Evolutionary conservation across 129 eudicot species (phyloP).

Genomic region (Lonicera japonica): DNA sequence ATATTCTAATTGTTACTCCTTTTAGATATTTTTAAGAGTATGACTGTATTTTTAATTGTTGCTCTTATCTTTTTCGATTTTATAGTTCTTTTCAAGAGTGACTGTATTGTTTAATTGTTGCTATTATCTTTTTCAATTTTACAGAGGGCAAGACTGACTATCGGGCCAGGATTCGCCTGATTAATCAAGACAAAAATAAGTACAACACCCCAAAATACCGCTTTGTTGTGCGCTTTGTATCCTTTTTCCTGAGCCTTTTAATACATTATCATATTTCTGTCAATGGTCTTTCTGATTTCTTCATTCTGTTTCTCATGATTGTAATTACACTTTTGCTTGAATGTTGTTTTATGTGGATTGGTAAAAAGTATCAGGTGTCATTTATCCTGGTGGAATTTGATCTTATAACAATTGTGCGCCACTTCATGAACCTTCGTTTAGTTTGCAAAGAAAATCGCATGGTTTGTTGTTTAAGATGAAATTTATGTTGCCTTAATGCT

Average conservation of each 20-base stretch:
- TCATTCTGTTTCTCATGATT: background rate
- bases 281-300: background rate
- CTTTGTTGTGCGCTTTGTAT: conserved; percentile 57
- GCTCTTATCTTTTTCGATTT: too few species aligned
- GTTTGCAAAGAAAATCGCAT: too few species aligned
- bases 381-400: too few species aligned
- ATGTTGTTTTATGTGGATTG: too few species aligned
- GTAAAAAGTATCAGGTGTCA: too few species aligned
- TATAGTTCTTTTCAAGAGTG: too few species aligned
- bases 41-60: too few species aligned
- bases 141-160: conserved; percentile 65
- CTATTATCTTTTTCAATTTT: background rate
- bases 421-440: too few species aligned
- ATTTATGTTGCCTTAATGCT: conserved; percentile 16
- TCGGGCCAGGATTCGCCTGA: conserved; percentile 54
- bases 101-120: background rate
- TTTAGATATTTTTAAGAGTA: too few species aligned
- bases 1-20: too few species aligned
- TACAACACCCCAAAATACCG: conserved; percentile 55
- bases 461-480: too few species aligned
- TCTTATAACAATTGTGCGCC: too few species aligned
- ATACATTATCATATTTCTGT: background rate
- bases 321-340: background rate
- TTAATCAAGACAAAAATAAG: conserved; percentile 61
- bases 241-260: conserved; percentile 7